Base-by-base conservation (phyloP, 352 stramenopile species). In the Pythium volutum region DNA sequence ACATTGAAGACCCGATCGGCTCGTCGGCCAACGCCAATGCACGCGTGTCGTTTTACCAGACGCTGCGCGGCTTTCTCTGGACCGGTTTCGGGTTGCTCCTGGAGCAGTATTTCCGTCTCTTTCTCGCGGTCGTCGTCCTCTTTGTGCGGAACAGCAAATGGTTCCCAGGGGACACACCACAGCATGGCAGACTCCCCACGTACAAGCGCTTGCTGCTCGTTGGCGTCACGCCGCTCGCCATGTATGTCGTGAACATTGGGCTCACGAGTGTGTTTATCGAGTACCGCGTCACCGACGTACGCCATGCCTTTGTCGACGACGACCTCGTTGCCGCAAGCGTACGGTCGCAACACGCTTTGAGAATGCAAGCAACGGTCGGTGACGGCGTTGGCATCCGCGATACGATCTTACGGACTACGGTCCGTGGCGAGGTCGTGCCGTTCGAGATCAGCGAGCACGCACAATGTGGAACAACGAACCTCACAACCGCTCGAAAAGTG, bases 231-330 rank as follows among this genome's bases (percentile, higher is more conserved):
- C 74, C 74, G 11, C 34, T 71, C 18, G 41, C 75, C 12, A 67
- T 76, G 57, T 82, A 76, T 61, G 53, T 77, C 22, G 43, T 82
- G 26, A 79, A 77, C 45, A 62, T 79, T 15, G 74, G 66, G 1
- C 64, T 82, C 49, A 65, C 74, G 0, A 71, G 69, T 57, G 68
- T 77, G 55, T 79, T 76, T 42, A 73, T 80, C 53, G 67, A 80
- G 23, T 64, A 77, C 56, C 72, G 42, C 1, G 65, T 70, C 31
- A 64, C 67, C 0, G 66, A 67, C 0, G 51, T 75, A 15, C 53
- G 67, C 22, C 74, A 68, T 29, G 64, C 64, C 36, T 76, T 82
- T 45, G 50, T 71, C 5, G 55, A 69, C 4, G 49, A 53, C 10
- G 74, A 82, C 36, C 69, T 80, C 42, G 41, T 68, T 12, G 60